Base-by-base conservation (phyloP, 768 basidiomycete genomes). In the Pluteus cervinus region DNA sequence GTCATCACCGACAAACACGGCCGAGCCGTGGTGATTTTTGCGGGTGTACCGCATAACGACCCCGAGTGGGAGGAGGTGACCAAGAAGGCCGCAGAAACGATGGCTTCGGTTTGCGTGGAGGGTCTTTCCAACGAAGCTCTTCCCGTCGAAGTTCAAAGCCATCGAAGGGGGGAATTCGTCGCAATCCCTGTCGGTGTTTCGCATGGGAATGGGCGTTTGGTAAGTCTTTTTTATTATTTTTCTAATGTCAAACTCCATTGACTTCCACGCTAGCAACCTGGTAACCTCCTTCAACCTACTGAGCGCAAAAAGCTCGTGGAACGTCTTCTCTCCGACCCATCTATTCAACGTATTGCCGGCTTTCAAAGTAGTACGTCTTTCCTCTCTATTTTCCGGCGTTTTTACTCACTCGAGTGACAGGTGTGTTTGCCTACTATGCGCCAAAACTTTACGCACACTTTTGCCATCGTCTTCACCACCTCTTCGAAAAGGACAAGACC, bases 181-280 rank as follows among this genome's bases (percentile, higher is more conserved):
- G 37, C 52, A 4, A 8, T 55, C 8, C 22, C 48, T 3, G 36
- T 30, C 21, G 55, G 61, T 1, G 41, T 52, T 0, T 61, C 58
- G 0, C 44, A 48, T 47, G 58, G 60, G 1, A 57, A 56, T 0
- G 61, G 61, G 0, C 57, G 57, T 26, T 23, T 31, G 39, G 32
- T n/a, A n/a, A n/a, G n/a, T n/a, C n/a, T n/a, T n/a, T n/a, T n/a
- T n/a, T n/a, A n/a, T n/a, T n/a, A n/a, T n/a, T n/a, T n/a, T n/a
- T n/a, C n/a, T n/a, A n/a, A n/a, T n/a, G n/a, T n/a, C n/a, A n/a
- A n/a, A n/a, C n/a, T n/a, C n/a, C n/a, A n/a, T n/a, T n/a, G n/a
- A n/a, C n/a, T n/a, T n/a, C n/a, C n/a, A n/a, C n/a, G n/a, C n/a
- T n/a, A n/a, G n/a, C n/a, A 44, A 9, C 43, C 52, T 10, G 26